Conservation (phyloP, 768 basidiomycete species). For the Heimioporus sp. region DNA sequence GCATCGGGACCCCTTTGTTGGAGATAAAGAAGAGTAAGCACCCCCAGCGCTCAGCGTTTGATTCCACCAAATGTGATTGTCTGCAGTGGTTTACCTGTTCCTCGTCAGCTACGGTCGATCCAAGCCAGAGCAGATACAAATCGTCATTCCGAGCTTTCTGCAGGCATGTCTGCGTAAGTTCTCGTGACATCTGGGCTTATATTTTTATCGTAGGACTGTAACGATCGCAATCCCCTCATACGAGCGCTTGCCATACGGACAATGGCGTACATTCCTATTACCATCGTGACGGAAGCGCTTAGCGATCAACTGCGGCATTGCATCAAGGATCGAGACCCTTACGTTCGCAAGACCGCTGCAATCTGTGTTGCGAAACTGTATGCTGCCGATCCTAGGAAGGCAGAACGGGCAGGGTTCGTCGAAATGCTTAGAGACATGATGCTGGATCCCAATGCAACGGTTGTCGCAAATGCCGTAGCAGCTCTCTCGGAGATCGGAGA, state of each 20-base stretch:
- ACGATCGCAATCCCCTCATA: conserved; percentile 94
- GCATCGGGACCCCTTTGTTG: conserved; percentile 89
- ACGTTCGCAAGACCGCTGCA: conserved; percentile 97
- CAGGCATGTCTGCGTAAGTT: conserved; percentile 49
- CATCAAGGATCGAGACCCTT: conserved; percentile 92
- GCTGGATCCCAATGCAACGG: conserved; percentile 92
- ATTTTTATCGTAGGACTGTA: conserved; percentile 69
- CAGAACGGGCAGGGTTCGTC: conserved; percentile 90
- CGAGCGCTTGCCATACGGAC: conserved; percentile 97
- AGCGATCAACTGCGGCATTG: conserved; percentile 90
- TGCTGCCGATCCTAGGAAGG: conserved; percentile 78
- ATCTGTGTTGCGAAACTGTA: conserved; percentile 98
- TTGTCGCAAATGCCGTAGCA: conserved; percentile 96
- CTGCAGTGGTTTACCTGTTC: conserved; percentile 93
- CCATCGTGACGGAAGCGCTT: conserved; percentile 80
- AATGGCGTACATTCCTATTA: conserved; percentile 98
- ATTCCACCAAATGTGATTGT: conserved; percentile 1
- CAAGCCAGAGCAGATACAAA: conserved; percentile 90
- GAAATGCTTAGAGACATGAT: conserved; percentile 88
- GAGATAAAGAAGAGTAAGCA: conserved; percentile 99
- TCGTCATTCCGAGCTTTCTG: conserved; percentile 88
- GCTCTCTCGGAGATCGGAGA: conserved; percentile 97
- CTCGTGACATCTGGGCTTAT: conserved; percentile 12
- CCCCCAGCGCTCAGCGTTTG: not conserved
- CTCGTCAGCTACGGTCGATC: conserved; percentile 95